Evolutionary conservation across 352 stramenopile species (phyloP).

Genomic region (Phytophthora quininea): DNA sequence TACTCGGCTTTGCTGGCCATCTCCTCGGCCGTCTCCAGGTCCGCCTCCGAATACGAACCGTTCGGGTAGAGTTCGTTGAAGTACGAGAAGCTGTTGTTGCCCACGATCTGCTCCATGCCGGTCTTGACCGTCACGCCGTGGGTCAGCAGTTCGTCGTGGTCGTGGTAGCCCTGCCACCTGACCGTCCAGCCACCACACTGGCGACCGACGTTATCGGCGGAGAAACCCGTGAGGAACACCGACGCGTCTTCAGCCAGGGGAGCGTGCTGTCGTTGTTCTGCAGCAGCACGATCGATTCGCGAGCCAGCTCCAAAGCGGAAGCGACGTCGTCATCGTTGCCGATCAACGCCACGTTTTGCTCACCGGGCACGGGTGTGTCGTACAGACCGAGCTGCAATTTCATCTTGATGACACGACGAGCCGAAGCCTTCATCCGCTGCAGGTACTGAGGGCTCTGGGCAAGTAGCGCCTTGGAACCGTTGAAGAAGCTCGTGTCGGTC

Average conservation of each 20-base stretch:
- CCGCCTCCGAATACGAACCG: constrained; percentile 44
- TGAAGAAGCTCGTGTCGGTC: constrained; percentile 34
- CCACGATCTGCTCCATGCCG: constrained; percentile 36
- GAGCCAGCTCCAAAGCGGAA: constrained; percentile 1
- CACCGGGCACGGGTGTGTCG: constrained; percentile 45
- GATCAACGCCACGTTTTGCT: constrained; percentile 2
- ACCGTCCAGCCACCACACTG: constrained; percentile 72
- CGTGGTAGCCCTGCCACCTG: constrained; percentile 65
- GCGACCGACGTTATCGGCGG: constrained; percentile 50
- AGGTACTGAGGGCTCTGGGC: constrained; percentile 25
- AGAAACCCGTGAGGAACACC: constrained; percentile 38
- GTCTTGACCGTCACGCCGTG: constrained; percentile 49
- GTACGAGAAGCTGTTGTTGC: constrained; percentile 25
- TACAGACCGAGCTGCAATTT: constrained; percentile 65
- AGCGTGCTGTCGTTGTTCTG: constrained; percentile 3
- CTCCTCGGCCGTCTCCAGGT: constrained; percentile 46
- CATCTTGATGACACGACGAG: constrained; percentile 57
- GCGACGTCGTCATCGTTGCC: constrained; percentile 2
- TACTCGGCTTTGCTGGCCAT: constrained; percentile 40
- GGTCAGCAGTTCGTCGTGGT: constrained; percentile 43
- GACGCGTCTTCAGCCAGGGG: constrained; percentile 25
- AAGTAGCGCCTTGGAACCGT: constrained; percentile 40
- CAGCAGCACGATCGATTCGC: background rate
- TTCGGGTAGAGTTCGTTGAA: constrained; percentile 53
- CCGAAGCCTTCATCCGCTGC: constrained; percentile 50